Conservation (phyloP, 208 protist species). For the Trichomonas vaginalis region DNA sequence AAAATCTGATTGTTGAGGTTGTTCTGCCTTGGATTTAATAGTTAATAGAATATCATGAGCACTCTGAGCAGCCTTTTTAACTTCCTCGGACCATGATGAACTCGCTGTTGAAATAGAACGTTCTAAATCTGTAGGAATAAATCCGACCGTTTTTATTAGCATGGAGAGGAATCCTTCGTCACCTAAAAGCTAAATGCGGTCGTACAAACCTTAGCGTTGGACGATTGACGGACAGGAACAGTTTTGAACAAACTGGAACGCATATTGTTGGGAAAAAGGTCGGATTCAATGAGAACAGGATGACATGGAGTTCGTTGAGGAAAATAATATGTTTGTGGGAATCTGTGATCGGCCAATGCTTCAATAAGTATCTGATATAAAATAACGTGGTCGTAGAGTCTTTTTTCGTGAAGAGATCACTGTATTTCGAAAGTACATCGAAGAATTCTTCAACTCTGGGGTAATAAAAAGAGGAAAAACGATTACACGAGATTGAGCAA, state of each 20-base stretch:
- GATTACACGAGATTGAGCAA: neutral
- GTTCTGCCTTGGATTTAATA: neutral
- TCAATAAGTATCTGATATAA: neutral
- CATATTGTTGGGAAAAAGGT: neutral
- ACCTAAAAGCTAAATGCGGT: neutral
- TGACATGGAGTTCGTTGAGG: neutral
- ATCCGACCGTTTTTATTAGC: neutral
- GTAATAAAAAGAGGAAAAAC: neutral
- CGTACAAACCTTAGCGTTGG: neutral
- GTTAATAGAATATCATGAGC: neutral
- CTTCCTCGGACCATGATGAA: neutral
- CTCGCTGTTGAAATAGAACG: neutral
- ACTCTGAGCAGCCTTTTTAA: neutral
- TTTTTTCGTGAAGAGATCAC: neutral
- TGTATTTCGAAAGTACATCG: neutral
- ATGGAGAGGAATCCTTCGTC: neutral
- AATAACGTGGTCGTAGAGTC: neutral
- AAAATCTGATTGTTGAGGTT: neutral
- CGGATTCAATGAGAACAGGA: neutral
- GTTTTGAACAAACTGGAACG: neutral
- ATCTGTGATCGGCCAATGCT: neutral
- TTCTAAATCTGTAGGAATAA: neutral
- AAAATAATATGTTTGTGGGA: neutral
- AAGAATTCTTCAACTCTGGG: neutral
- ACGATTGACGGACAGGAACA: neutral